phyloP scores from a whole-genome alignment of 495 filamentous ascomycete species.

The Daldinia bambusicola region DNA sequence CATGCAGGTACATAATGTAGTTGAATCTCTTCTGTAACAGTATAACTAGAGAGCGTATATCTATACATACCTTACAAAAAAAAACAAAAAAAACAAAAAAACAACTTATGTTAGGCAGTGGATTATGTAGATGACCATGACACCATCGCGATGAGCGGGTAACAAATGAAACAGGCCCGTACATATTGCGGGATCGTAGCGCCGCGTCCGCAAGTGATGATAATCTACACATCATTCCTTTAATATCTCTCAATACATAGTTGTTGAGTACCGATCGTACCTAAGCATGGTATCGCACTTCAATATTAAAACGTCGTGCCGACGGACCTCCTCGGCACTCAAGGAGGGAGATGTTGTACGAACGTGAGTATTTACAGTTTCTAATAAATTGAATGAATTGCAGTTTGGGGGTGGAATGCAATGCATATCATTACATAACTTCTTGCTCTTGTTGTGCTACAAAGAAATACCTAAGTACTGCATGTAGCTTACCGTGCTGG shows the following conservation, averaged over 20 bases:
- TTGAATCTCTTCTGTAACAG: not conserved
- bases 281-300: not conserved
- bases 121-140: not conserved
- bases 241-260: not conserved
- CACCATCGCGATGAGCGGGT: not conserved
- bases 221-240: conserved; percentile 2
- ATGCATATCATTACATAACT: not conserved
- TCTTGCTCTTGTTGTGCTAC: not conserved
- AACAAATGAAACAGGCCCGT: conserved; percentile 3
- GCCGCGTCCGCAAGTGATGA: not conserved
- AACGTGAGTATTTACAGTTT: not conserved
- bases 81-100: no score
- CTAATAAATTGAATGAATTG: conserved; percentile 22
- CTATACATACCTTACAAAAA: no score
- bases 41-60: not conserved
- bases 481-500: not conserved
- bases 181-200: conserved; percentile 3
- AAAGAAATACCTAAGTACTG: not conserved
- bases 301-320: not conserved
- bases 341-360: not conserved
- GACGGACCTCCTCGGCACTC: not conserved
- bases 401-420: not conserved
- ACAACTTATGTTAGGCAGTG: no score
- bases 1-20: not conserved
- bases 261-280: not conserved